Conservation (phyloP, 768 basidiomycete species). For the Kwoniella sp. region DNA sequence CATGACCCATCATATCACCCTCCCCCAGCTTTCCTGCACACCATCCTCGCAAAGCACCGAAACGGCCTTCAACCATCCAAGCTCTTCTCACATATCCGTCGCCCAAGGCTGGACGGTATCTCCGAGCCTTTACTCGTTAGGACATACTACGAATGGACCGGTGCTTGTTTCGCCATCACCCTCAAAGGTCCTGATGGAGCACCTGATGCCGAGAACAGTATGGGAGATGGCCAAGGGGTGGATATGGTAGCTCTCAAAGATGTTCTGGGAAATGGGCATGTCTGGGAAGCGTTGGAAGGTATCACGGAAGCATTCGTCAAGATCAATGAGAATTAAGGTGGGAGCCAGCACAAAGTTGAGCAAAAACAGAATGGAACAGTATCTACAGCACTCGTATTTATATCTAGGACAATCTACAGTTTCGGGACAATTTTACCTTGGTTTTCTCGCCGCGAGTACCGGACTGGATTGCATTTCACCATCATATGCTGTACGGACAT, state of each 20-base stretch:
- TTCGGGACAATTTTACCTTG: too few species aligned
- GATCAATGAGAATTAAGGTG: conserved; percentile 30
- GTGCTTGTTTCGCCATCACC: conserved; percentile 46
- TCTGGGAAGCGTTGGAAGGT: conserved; percentile 37
- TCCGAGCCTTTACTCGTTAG: conserved; percentile 42
- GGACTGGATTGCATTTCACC: too few species aligned
- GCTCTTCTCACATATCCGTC: conserved; percentile 47
- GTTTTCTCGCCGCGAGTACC: too few species aligned
- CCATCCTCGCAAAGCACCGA: conserved; percentile 57
- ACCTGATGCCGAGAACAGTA: conserved; percentile 29
- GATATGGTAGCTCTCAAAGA: conserved; percentile 33
- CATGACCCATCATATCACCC: conserved; percentile 44
- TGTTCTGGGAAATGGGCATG: conserved; percentile 32
- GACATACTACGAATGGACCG: conserved; percentile 48
- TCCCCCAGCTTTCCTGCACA: conserved; percentile 55
- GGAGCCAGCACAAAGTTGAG: not conserved
- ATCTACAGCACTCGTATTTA: too few species aligned
- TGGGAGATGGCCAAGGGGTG: conserved; percentile 50
- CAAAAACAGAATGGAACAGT: too few species aligned
- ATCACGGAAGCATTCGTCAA: conserved; percentile 42
- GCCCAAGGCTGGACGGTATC: conserved; percentile 46
- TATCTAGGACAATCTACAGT: too few species aligned
- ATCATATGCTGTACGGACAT: too few species aligned
- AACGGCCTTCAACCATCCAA: conserved; percentile 42
- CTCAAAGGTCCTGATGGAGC: conserved; percentile 51